A percentile compares a stretch with the other conserved stretches of the same genome.
phyloP scores from a whole-genome alignment of 2,329 filamentous ascomycete genomes.

The Massarina eburnea region DNA sequence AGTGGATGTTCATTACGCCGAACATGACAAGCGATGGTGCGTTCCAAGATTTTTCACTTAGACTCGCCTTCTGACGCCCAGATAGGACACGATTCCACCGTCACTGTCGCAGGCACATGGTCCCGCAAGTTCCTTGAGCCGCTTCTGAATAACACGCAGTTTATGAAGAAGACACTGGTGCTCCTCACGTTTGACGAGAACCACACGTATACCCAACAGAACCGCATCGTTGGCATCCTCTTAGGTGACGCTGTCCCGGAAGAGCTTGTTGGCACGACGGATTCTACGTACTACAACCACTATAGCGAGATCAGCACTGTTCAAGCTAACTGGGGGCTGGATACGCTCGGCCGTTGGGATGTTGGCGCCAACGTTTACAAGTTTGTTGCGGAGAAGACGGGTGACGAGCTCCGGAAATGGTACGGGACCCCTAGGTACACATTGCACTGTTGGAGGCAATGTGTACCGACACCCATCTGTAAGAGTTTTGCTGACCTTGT shows the following conservation, averaged over 20 bases:
- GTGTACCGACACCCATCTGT: too few species aligned
- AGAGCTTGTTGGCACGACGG: slow-evolving; percentile 66
- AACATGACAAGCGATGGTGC: slow-evolving; percentile 73
- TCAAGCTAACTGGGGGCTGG: slow-evolving; percentile 49
- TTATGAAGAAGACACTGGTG: slow-evolving; percentile 75
- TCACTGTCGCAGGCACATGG: slow-evolving; percentile 71
- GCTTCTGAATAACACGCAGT: slow-evolving; percentile 67
- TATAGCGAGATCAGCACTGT: slow-evolving; percentile 50
- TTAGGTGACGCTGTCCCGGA: slow-evolving; percentile 72
- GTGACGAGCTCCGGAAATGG: slow-evolving; percentile 28
- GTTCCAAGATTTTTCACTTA: not conserved
- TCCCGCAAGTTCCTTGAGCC: slow-evolving; percentile 68
- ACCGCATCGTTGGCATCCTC: slow-evolving; percentile 70
- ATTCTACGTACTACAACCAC: slow-evolving; percentile 60
- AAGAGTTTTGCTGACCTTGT: too few species aligned
- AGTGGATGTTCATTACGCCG: slow-evolving; percentile 49
- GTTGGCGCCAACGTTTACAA: slow-evolving; percentile 51
- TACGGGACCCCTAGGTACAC: too few species aligned
- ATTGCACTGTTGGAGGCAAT: too few species aligned
- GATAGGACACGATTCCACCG: slow-evolving; percentile 64
- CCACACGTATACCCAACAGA: slow-evolving; percentile 66
- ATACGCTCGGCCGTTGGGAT: slow-evolving; percentile 51
- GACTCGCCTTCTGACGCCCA: slow-evolving; percentile 5
- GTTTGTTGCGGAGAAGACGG: slow-evolving; percentile 31
- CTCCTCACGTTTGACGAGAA: slow-evolving; percentile 80